These are phyloP conservation scores for Favolaschia claudopus DNA, from an alignment of 768 basidiomycete species.

Conservation along the genomic window DNA sequence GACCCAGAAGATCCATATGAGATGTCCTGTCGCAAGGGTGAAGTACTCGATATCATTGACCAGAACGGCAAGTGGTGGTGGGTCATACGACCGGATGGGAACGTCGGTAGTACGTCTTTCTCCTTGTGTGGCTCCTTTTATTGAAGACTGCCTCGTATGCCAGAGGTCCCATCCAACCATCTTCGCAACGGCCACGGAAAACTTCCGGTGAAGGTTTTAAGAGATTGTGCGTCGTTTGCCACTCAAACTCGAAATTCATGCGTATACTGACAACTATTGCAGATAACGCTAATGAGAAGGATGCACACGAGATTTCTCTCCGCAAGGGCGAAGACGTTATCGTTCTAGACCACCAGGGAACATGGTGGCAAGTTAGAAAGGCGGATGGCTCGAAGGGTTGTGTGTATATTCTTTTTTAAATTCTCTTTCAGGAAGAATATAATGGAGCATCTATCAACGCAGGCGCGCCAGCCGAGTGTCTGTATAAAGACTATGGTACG, in stretches of 20 bases:
- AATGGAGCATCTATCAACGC: too few species aligned
- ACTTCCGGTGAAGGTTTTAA: not conserved
- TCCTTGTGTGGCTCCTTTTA: too few species aligned
- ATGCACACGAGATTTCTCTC: not conserved
- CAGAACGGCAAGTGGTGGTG: conserved; percentile 4
- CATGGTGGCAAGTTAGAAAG: conserved; percentile 3
- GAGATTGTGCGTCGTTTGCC: conserved; percentile 3
- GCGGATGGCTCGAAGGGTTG: not conserved
- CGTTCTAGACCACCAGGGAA: not conserved
- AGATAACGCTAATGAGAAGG: too few species aligned
- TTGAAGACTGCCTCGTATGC: not conserved
- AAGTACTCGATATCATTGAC: not conserved
- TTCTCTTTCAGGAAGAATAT: too few species aligned
- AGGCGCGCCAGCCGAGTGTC: too few species aligned
- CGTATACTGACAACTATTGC: too few species aligned
- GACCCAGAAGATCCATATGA: conserved; percentile 2
- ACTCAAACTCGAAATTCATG: too few species aligned
- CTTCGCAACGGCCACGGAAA: not conserved
- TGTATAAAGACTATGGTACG: too few species aligned
- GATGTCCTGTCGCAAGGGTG: not conserved
- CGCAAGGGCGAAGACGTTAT: not conserved
- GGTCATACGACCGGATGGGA: not conserved
- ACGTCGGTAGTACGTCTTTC: not conserved
- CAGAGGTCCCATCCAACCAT: conserved; percentile 1
- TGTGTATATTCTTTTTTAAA: not conserved